Base-by-base conservation (phyloP, 805 yeast genomes). In the Middelhovenomyces tepae region DNA sequence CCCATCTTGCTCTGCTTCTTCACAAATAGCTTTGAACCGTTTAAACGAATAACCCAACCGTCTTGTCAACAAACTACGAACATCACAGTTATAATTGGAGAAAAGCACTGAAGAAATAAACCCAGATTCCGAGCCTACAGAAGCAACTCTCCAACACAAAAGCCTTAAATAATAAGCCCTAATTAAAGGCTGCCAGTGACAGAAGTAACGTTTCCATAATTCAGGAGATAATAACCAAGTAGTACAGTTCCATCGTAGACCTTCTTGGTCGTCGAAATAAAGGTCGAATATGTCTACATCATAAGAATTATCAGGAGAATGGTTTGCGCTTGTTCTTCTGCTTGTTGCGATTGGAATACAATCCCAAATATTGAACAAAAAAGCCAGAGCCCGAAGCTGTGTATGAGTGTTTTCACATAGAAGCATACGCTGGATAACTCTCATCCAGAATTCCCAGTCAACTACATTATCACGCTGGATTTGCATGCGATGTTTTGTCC, bases 151-250 rank as follows among this genome's bases (percentile, higher is more conserved):
- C 80, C 89, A 84, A 30, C 82, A 65, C 11, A 84, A 38, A 15
- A 84, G 61, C 25, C 86, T 62, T 30, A 71, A 62, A 51, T 75
- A 84, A 47, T 75, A 80, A 3, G 79, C 68, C 22, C 94, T 62
- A 16, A 82, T 75, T 11, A 83, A 54, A 3, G 94, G 86, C 47
- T 75, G 71, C 84, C 93, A 85, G 54, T 85, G 93, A 23, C 76
- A 69, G 47, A 84, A 74, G 39, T 69, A 71, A 30, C 63, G 59
- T 21, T 55, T 55, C 78, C 87, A 82, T 21, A 61, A 57, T 1
- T 49, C 44, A 3, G 59, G 50, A 3, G 71, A 63, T 5, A 78
- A 55, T 21, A 82, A 50, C 76, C 79, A 79, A 13, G 55, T 47
- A 4, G 73, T 58, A 33, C 75, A 55, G 44, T 69, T 69, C 46